Conservation (phyloP, 768 basidiomycete species). For the Pleurotus tuber-regium region DNA sequence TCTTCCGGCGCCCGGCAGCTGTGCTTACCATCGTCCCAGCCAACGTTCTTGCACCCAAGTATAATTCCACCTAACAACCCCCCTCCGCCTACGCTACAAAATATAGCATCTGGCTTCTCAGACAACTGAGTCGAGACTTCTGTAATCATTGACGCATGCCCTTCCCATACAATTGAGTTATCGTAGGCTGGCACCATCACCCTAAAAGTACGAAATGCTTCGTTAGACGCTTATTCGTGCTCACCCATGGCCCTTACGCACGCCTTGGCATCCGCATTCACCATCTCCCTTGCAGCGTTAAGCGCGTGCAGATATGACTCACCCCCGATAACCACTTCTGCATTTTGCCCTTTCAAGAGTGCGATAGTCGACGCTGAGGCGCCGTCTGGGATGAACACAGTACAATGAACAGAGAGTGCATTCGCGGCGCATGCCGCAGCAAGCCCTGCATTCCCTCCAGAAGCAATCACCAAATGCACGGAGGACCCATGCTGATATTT, state of each 20-base stretch:
- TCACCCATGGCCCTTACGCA: slow-evolving; percentile 30
- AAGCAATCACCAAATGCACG: slow-evolving; percentile 67
- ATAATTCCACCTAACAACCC: slow-evolving; percentile 72
- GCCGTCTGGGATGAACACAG: slow-evolving; percentile 62
- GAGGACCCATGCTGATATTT: slow-evolving; percentile 46
- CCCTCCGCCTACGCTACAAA: slow-evolving; percentile 77
- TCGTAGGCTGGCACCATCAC: slow-evolving; percentile 74
- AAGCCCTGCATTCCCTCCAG: slow-evolving; percentile 79
- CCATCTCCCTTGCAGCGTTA: slow-evolving; percentile 43
- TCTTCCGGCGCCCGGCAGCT: too few species aligned
- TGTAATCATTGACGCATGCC: slow-evolving; percentile 69
- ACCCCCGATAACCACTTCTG: slow-evolving; percentile 58
- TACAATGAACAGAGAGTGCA: slow-evolving; percentile 54
- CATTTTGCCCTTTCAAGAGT: slow-evolving; percentile 50
- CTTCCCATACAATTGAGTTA: slow-evolving; percentile 67
- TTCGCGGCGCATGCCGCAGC: slow-evolving; percentile 66
- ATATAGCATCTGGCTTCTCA: slow-evolving; percentile 62
- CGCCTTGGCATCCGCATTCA: slow-evolving; percentile 46
- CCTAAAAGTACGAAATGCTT: slow-evolving; percentile 30
- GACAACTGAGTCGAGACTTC: slow-evolving; percentile 60
- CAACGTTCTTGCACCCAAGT: slow-evolving; percentile 56
- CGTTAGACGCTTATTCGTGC: background rate
- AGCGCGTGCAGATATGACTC: slow-evolving; percentile 58
- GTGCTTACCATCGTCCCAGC: slow-evolving; percentile 69
- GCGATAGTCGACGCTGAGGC: slow-evolving; percentile 46